Base-by-base conservation (phyloP, 2,329 filamentous ascomycete species). In the Aspergillus fumigatiaffinis region DNA sequence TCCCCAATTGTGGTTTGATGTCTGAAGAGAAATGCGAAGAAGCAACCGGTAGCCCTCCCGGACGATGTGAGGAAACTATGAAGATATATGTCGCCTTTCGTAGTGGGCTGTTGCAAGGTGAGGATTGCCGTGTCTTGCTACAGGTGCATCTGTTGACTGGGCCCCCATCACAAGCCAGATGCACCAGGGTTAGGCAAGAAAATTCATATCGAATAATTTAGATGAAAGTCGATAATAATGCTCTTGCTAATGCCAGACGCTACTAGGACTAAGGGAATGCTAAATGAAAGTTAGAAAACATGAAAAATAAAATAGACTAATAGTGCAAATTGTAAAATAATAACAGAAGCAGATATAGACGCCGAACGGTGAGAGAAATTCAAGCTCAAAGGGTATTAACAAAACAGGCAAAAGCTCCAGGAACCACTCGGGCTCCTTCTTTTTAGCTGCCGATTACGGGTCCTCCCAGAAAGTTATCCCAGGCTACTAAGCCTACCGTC, bases 81-180 rank as follows among this genome's bases (percentile, higher is more conserved):
- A 55, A 62, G 55, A 59, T 54, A 48, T 47, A 51, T 59, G 51
- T 44, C 54, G 50, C 23, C 20, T 47, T 54, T 59, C 55, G 62
- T 66, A 56, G 54, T 53, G 60, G 65, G 56, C 56, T 51, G 52
- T 49, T 57, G 59, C 56, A 58, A 57, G 58, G 58, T 20, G 38
- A 54, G 58, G 61, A 58, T 62, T 60, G 61, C 51, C 55, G 42
- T 26, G 35, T 41, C 49, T 50, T 56, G 52, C 51, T 60, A 49
- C 29, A 55, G 60, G 50, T 53, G 56, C 60, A 58, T 59, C 55
- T 54, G 56, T 48, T 35, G 50, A 62, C 59, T 58, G 56, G 58
- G 56, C 57, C 51, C 56, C 56, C 60, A 62, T 66, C 63, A 65
- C 65, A 66, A 65, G 63, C 62, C 61, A 56, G 57, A 51, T 58